Evolutionary conservation across 768 basidiomycete species (phyloP), one percentile per base, ranked within the genome.

Genomic region (Rhodotorula kratochvilovae): DNA sequence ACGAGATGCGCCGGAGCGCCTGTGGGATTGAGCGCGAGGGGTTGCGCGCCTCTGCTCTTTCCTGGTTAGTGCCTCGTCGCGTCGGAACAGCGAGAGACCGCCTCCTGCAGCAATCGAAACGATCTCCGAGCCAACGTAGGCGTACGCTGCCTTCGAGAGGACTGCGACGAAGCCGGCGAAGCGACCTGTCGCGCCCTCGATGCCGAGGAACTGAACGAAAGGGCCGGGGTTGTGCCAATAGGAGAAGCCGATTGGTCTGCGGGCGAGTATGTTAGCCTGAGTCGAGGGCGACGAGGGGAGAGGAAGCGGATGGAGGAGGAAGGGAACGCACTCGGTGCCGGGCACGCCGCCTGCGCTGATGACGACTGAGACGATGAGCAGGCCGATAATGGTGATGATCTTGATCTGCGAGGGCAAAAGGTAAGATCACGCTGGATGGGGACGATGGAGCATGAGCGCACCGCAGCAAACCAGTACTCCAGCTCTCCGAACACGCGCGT

Each of bases 171-270:
- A 63, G 15, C 50, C 61, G 4, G 48, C 50, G 84, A 97, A 97
- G 29, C 83, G 85, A 11, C 92, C 93, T 74, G 85, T 85, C 7
- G 85, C 67, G 8, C 94, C 94, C 0, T 42, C 29, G 70, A 83
- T 81, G 61, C 78, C 82, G 31, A 71, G 58, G 75, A 81, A 82
- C 68, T 95, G 90, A 16, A 83, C 87, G 77, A 97, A 91, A 0
- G 94, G 88, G 19, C 95, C 95, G 0, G 93, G 93, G 74, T 93
- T 72, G 56, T 62, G 68, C 81, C 81, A 83, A 76, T 79, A 82
- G n/a, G 76, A 57, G 76, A 81, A 81, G 0, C 81, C 82, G 71
- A 78, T 77, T 10, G 50, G 42, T 50, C 55, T 56, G 31, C 5
- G 19, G 5, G 29, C 19, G 12, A 27, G 36, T n/a, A n/a, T n/a